A percentile compares a stretch with the other conserved stretches of the same genome.
These are phyloP conservation scores for Phialocephala sp. DNA, from an alignment of 2,329 filamentous ascomycete species.

Conservation along the genomic window DNA sequence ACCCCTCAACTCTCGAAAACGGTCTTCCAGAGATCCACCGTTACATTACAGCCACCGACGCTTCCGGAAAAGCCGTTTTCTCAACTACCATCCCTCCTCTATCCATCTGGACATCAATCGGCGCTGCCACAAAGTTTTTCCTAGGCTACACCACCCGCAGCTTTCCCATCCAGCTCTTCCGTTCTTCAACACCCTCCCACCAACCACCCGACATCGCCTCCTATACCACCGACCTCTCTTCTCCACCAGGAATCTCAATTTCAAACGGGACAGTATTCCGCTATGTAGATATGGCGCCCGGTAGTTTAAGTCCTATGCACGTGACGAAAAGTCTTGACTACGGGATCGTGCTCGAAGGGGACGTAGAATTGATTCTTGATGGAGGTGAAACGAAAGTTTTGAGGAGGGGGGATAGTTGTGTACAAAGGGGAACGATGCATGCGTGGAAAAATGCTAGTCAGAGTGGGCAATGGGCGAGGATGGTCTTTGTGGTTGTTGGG, in stretches of 20 bases:
- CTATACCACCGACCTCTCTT: constrained; percentile 9
- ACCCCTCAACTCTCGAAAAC: constrained; percentile 16
- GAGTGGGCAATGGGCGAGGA: constrained; percentile 34
- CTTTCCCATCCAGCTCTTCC: constrained; percentile 31
- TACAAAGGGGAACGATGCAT: constrained; percentile 53
- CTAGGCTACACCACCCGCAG: constrained; percentile 34
- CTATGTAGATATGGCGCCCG: constrained; percentile 37
- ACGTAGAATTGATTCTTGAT: constrained; percentile 49
- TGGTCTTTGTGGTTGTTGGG: constrained; percentile 38
- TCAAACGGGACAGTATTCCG: constrained; percentile 35
- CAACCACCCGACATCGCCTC: constrained; percentile 30
- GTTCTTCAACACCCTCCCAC: constrained; percentile 31
- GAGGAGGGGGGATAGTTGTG: constrained; percentile 48
- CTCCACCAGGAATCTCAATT: constrained; percentile 23
- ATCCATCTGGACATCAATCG: constrained; percentile 28
- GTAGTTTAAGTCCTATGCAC: constrained; percentile 46
- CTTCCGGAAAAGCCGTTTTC: constrained; percentile 34
- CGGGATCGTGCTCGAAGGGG: constrained; percentile 47
- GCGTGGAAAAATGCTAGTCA: constrained; percentile 45
- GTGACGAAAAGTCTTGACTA: constrained; percentile 51
- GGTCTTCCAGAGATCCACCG: constrained; percentile 33
- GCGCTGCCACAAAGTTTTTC: constrained; percentile 34
- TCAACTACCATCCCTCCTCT: constrained; percentile 21
- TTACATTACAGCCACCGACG: constrained; percentile 35
- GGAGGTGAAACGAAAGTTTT: constrained; percentile 48